Conservation (phyloP, 2,329 filamentous ascomycete genomes). For the Tolypocladium inflatum region DNA sequence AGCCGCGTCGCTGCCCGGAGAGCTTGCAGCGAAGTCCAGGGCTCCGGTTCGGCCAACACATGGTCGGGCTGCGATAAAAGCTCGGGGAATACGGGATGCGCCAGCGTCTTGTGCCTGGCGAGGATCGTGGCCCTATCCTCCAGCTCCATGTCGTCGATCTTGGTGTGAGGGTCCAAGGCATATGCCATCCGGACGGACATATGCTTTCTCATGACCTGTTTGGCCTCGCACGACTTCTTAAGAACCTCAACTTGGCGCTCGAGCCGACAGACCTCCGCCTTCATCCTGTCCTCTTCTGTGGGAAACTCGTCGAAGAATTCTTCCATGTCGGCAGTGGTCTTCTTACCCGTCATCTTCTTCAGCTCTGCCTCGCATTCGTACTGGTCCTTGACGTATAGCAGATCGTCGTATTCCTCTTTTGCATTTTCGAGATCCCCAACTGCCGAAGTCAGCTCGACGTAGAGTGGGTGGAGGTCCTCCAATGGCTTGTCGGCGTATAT, state of each 20-base stretch:
- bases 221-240: conserved; percentile 28
- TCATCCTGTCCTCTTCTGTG: conserved; percentile 22
- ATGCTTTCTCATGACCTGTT: conserved; percentile 32
- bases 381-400: conserved; percentile 27
- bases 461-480: conserved; percentile 37
- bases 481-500: conserved; percentile 22
- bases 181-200: conserved; percentile 28
- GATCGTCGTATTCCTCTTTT: conserved; percentile 35
- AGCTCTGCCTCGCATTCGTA: conserved; percentile 26
- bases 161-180: conserved; percentile 25
- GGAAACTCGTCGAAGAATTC: conserved; percentile 36
- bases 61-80: conserved; percentile 41
- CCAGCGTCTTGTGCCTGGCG: conserved; percentile 16
- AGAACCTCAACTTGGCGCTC: conserved; percentile 24
- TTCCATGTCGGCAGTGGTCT: conserved; percentile 25
- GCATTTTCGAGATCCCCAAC: conserved; percentile 36
- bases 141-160: conserved; percentile 33
- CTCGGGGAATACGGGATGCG: conserved; percentile 31
- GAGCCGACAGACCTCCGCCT: conserved; percentile 20
- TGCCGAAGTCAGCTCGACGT: conserved; percentile 30
- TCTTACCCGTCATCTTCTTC: conserved; percentile 15
- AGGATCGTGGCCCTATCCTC: conserved; percentile 16
- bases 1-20: conserved; percentile 28
- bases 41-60: conserved; percentile 25
- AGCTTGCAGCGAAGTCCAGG: conserved; percentile 30